Conservation (phyloP, 1,139 yeast species). For the Kodamaea sp. region DNA sequence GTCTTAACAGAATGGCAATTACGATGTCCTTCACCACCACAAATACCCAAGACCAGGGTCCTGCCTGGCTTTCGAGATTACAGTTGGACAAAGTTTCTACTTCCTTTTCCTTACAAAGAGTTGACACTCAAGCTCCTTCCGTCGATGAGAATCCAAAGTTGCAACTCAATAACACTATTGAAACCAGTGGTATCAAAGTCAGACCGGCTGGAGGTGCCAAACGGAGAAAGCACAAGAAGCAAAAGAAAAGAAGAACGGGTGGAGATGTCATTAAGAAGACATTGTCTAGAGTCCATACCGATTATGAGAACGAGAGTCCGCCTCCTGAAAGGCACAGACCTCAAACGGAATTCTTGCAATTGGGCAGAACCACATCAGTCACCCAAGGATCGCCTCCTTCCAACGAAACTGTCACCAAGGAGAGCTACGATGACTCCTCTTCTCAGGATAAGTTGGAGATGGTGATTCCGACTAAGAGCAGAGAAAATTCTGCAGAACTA, state of each 20-base stretch:
- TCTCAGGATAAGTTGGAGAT: constrained; percentile 13
- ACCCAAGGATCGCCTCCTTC: constrained; percentile 12
- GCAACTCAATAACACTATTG: constrained; percentile 42
- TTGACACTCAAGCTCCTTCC: constrained; percentile 52
- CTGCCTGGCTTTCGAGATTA: constrained; percentile 83
- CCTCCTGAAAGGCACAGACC: constrained; percentile 38
- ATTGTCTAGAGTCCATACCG: constrained; percentile 28
- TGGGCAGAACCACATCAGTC: constrained; percentile 33
- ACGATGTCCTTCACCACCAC: constrained; percentile 84
- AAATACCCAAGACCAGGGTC: constrained; percentile 60
- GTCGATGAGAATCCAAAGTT: constrained; percentile 18
- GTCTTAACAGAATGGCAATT: constrained; percentile 87
- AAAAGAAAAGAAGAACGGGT: constrained; percentile 33
- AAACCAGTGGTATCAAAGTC: constrained; percentile 68
- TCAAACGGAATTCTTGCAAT: constrained; percentile 42
- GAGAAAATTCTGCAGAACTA: neutral
- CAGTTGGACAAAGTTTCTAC: constrained; percentile 76
- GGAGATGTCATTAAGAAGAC: constrained; percentile 31
- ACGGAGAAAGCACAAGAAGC: constrained; percentile 44
- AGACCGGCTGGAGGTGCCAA: constrained; percentile 81
- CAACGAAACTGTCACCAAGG: constrained; percentile 12
- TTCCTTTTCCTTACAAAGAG: constrained; percentile 77
- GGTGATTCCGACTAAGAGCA: constrained; percentile 1
- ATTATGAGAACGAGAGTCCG: constrained; percentile 22
- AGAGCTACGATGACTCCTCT: constrained; percentile 12